These are phyloP conservation scores for Fusarium citri DNA, from an alignment of 2,329 filamentous ascomycete species.

Conservation along the genomic window DNA sequence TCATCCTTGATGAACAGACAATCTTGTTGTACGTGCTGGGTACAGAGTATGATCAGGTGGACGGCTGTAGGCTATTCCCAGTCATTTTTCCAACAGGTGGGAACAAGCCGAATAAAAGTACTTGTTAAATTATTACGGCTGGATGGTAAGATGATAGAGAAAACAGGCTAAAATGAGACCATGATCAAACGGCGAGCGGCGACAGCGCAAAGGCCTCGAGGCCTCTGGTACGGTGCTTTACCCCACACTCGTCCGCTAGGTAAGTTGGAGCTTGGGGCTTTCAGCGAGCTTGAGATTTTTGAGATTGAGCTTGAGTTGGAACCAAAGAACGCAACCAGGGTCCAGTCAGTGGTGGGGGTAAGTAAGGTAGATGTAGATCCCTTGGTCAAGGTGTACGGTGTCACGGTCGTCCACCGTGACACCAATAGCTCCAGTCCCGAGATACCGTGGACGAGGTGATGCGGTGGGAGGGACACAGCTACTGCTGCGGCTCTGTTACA, in stretches of 20 bases:
- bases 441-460: slow-evolving; percentile 33
- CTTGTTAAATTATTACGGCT: slow-evolving; percentile 2
- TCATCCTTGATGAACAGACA: slow-evolving; percentile 8
- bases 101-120: neutral
- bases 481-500: slow-evolving; percentile 45
- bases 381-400: slow-evolving; percentile 25
- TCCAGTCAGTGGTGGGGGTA: slow-evolving; percentile 33
- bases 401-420: slow-evolving; percentile 13
- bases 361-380: slow-evolving; percentile 32
- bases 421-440: slow-evolving; percentile 30
- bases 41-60: slow-evolving; percentile 1
- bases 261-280: slow-evolving; percentile 31
- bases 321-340: slow-evolving; percentile 26
- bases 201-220: slow-evolving; percentile 23
- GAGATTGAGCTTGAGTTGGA: slow-evolving; percentile 28
- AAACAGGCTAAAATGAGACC: slow-evolving; percentile 22
- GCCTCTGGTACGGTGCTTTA: slow-evolving; percentile 29
- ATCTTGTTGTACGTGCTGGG: slow-evolving; percentile 3
- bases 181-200: slow-evolving; percentile 30
- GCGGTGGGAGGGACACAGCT: slow-evolving; percentile 15
- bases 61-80: slow-evolving; percentile 3
- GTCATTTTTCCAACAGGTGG: slow-evolving; percentile 4
- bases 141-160: neutral
- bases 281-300: slow-evolving; percentile 32
- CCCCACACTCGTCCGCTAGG: slow-evolving; percentile 40